phyloP scores from a whole-genome alignment of 164 flowering plant species.

The Tetrastigma voinierianum region DNA sequence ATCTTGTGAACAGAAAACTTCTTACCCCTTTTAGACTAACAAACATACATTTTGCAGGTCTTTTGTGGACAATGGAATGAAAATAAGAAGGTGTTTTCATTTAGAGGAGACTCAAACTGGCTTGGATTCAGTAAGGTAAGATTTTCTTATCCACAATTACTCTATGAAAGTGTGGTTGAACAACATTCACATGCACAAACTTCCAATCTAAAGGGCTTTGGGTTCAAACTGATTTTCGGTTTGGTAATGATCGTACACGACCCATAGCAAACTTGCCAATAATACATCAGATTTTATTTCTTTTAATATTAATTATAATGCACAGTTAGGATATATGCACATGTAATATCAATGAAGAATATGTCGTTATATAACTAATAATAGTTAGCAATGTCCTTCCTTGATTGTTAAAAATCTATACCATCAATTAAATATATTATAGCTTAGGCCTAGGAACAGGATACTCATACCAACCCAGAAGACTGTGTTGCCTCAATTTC shows the following conservation, averaged over 20 bases:
- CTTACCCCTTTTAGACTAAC: neutral
- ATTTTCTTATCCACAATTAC: neutral
- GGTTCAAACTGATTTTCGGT: neutral
- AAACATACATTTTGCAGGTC: slow-evolving; percentile 41
- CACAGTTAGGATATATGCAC: too few species aligned
- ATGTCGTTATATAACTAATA: too few species aligned
- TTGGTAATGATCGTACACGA: too few species aligned
- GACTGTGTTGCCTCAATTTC: neutral
- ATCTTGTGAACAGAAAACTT: too few species aligned
- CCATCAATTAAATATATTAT: too few species aligned
- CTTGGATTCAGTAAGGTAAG: slow-evolving; percentile 84
- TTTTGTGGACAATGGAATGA: slow-evolving; percentile 73
- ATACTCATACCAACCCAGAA: too few species aligned
- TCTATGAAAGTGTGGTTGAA: neutral
- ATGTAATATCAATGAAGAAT: too few species aligned
- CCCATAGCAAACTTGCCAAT: too few species aligned
- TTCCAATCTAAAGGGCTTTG: neutral
- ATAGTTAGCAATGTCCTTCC: too few species aligned
- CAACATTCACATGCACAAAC: neutral
- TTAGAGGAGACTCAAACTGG: slow-evolving; percentile 91
- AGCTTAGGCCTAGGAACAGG: too few species aligned
- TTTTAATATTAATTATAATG: neutral
- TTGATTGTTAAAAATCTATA: too few species aligned
- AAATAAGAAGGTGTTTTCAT: slow-evolving; percentile 54
- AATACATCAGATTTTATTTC: neutral